Conservation (phyloP, 352 stramenopile genomes). For the Phytophthora sp. region DNA sequence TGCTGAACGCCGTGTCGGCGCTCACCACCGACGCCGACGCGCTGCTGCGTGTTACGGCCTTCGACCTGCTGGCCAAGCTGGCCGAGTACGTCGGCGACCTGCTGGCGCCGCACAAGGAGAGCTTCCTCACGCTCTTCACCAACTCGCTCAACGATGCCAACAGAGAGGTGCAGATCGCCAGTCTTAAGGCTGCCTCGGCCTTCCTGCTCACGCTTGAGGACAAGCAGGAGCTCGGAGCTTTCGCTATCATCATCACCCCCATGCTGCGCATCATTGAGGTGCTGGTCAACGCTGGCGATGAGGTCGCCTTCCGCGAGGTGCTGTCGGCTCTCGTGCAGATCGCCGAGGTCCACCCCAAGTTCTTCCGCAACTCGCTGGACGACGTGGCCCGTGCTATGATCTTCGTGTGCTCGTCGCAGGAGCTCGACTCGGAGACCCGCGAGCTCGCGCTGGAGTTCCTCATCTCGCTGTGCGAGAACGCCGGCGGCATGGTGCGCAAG, state of each 20-base stretch:
- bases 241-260: constrained; percentile 67
- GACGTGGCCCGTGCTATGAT: constrained; percentile 82
- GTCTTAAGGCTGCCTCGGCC: constrained; percentile 69
- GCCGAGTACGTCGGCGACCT: constrained; percentile 72
- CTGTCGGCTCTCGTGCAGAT: constrained; percentile 78
- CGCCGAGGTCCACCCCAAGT: constrained; percentile 80
- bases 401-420: constrained; percentile 69
- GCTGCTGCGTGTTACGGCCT: constrained; percentile 72
- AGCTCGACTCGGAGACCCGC: constrained; percentile 74
- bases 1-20: constrained; percentile 65
- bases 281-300: constrained; percentile 63
- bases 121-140: constrained; percentile 80
- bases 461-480: constrained; percentile 80
- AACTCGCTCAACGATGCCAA: constrained; percentile 72
- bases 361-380: constrained; percentile 78
- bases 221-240: constrained; percentile 68
- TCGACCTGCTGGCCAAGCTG: constrained; percentile 80
- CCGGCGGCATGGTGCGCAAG: constrained; percentile 85
- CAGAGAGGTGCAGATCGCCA: constrained; percentile 70
- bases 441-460: constrained; percentile 86
- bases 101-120: constrained; percentile 78
- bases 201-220: constrained; percentile 83
- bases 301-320: constrained; percentile 73
- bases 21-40: constrained; percentile 65
- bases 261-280: constrained; percentile 84